Base-by-base conservation (phyloP, 441 rosid species). In the Mallotus repandus region DNA sequence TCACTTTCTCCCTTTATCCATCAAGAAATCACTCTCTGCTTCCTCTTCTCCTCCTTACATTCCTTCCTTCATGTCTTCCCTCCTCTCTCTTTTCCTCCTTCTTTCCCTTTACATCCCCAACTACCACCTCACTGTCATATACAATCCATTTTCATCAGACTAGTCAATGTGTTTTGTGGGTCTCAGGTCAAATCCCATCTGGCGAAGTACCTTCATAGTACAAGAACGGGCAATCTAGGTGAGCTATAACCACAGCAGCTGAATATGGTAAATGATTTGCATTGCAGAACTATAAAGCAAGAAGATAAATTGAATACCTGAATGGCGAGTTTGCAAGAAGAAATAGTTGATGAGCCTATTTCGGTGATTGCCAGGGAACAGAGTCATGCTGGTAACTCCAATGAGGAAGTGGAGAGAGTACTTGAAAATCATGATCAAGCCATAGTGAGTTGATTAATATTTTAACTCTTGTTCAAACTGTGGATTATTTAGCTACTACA, bases 61-160 rank as follows among this genome's bases (percentile, higher is more conserved):
- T 71, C 66, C 81, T 48, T 74, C 88, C 7, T 74, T 88, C 48
- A 72, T 87, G 72, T 74, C 87, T 64, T 78, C 91, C 22, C 86
- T 93, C 46, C 84, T 86, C 72, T 79, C 96, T 74, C 84, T 90
- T 64, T 79, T 90, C 50, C 73, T 92, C 78, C 85, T 96, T 18
- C 68, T 88, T 73, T 81, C 97, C 49, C 81, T 91, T 75, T 88
- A 88, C 77, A 77, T 92, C 56, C 1, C 56, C 5, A 73, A 81
- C 69, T 98, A 92, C 75, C 80, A 80, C 73, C 92, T 92, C 71
- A 81, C 92, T 63, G 16, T 95, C 73, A 76, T 84, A 68, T 96
- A 92, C 77, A 0, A 25, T 25, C 29, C 29, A 25, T 25, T 1
- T 25, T 25, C 29, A 25, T 25, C 29, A 25, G 0, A 50, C 82